These are phyloP conservation scores for Rosa hybrid DNA, from an alignment of 331 rosid species.

Conservation along the genomic window DNA sequence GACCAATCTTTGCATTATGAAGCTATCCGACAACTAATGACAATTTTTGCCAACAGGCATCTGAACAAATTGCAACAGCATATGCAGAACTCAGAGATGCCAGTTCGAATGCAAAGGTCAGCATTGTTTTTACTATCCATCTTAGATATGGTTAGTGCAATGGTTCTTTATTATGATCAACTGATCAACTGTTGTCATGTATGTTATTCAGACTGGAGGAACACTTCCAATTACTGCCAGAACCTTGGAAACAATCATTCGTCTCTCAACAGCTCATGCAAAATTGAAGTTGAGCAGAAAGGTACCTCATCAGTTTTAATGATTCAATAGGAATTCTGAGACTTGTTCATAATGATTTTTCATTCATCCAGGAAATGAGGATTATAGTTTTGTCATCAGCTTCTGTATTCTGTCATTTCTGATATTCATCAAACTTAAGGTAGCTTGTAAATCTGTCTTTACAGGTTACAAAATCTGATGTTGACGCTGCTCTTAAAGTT, in stretches of 20 bases:
- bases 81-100: slow-evolving; percentile 95
- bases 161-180: slow-evolving; percentile 10
- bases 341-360: background rate
- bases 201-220: slow-evolving; percentile 81
- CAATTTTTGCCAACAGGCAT: slow-evolving; percentile 59
- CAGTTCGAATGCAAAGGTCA: slow-evolving; percentile 78
- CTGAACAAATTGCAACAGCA: slow-evolving; percentile 86
- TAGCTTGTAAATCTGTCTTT: slow-evolving; percentile 19
- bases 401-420: background rate
- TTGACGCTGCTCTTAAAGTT: slow-evolving; percentile 83
- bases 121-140: slow-evolving; percentile 15
- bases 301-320: slow-evolving; percentile 38
- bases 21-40: slow-evolving; percentile 18
- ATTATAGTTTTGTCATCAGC: background rate
- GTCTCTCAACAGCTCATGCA: slow-evolving; percentile 99
- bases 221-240: slow-evolving; percentile 99
- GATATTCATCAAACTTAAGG: background rate
- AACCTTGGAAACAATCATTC: slow-evolving; percentile 94
- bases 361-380: background rate
- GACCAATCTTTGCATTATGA: background rate
- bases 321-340: background rate
- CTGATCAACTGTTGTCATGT: slow-evolving; percentile 27
- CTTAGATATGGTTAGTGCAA: slow-evolving; percentile 3
- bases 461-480: slow-evolving; percentile 87
- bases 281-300: slow-evolving; percentile 85